Evolutionary conservation across 768 basidiomycete genomes (phyloP), one percentile per base, ranked within the genome.

Genomic region (Lactifluus piperatus): DNA sequence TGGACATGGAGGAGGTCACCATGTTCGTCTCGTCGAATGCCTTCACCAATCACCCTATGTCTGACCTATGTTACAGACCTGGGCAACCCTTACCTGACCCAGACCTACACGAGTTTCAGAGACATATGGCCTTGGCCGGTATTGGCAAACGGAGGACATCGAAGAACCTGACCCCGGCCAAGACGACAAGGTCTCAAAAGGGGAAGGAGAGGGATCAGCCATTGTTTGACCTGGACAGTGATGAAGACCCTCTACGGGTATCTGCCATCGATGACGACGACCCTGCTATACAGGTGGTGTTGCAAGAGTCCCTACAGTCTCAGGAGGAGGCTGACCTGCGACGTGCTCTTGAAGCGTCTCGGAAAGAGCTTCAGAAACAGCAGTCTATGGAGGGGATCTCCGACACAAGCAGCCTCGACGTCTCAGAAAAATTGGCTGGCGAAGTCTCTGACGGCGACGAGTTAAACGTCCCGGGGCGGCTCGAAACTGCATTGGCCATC

Each of bases 1-100:
- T 72, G 65, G 90, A 86, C 58, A 94, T 91, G 89, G 92, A 93
- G 68, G 86, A 91, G 69, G 82, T 91, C 24, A 65, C 70, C 54
- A 83, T 89, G 90, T 88, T 72, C 57, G 84, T 27, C 29, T 9
- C 3, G 1, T 49, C 51, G 27, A 14, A 20, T 30, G 20, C 27
- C 24, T 27, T 24, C 5, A 3, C n/a, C 46, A 9, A 22, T 49
- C 34, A 13, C n/a, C n/a, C n/a, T 54, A 27, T 22, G 39, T 55
- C 18, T 58, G 49, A 50, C 57, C 6, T 11, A 26, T 51, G 51
- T 68, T 57, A 67, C 45, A 51, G 50, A 11, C 32, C 64, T 60
- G 54, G 51, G 10, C 53, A 71, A 34, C 67, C 66, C 22, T 63
- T 68, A 3, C 70, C 74, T 24, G 88, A 91, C 68, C 72, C 79